Evolutionary conservation across 2,329 filamentous ascomycete species (phyloP), one percentile per base, ranked within the genome.

Genomic region (Hortaea sp.): DNA sequence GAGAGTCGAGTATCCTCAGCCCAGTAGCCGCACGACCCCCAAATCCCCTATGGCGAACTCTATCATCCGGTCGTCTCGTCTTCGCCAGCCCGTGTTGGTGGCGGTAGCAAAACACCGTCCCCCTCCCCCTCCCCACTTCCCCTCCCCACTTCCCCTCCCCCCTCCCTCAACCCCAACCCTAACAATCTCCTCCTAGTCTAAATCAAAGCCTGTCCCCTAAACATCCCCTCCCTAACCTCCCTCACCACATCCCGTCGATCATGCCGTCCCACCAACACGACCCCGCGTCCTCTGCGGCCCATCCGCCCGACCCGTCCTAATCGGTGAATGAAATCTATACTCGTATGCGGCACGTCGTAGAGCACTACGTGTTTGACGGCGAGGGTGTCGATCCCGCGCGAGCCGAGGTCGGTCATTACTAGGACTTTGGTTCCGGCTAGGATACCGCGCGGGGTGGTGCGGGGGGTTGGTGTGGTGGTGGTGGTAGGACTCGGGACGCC

Each of bases 271-370:
- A 95, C 86, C 32, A 98, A 71, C 29, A 97, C 89, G 53, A 97
- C 82, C 13, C 88, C 92, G 46, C 89, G 77, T 11, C 92, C 92
- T 63, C 92, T 78, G 51, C 88, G 78, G 2, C 88, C 88, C 88
- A 97, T 97, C 31, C 92, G 79, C 0, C 92, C 92, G 1, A 92
- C 88, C 47, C 92, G 78, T 11, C 92, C 92, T 4, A 97, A 78
- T 11, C 94, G 84, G 66, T 98, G 94, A 60, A 98, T 95, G 60
- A 98, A 98, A 66, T 98, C 94, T 49, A 98, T 94, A 0, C 88
- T 94, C 0, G 87, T 94, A 63, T 97, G 90, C 4, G 92, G 92
- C n/a, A 98, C 90, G 63, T 98, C 88, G 65, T 95, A 97, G 28
- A 98, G 70, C 45, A 98, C 83, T 44, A 98, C 92, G 55, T 94